phyloP scores from a whole-genome alignment of 208 protist species.

The Trypanosoma cruzi region DNA sequence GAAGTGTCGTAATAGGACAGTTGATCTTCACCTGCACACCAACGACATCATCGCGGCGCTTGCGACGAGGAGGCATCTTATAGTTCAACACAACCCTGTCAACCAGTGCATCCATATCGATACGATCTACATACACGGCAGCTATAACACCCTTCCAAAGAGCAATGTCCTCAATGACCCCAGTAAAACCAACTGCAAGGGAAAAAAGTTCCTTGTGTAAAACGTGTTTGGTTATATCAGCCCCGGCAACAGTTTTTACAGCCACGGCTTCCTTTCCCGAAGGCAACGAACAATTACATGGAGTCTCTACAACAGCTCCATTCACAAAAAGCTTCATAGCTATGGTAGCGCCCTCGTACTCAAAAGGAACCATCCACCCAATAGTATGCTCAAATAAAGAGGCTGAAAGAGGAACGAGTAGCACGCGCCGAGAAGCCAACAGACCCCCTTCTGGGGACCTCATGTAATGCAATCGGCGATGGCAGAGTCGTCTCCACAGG shows the following conservation, averaged over 20 bases:
- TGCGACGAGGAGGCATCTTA: conserved; percentile 4
- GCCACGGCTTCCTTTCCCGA: conserved; percentile 61
- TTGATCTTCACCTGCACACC: conserved; percentile 52
- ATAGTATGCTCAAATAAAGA: conserved; percentile 50
- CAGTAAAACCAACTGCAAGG: conserved; percentile 56
- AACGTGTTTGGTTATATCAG: conserved; percentile 67
- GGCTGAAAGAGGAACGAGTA: conserved; percentile 64
- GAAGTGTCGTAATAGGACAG: conserved; percentile 70
- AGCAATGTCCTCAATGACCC: conserved; percentile 41
- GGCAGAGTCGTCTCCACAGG: conserved; percentile 65
- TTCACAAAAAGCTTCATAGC: conserved; percentile 80
- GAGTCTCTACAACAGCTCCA: conserved; percentile 36
- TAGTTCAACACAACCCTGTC: conserved; percentile 52
- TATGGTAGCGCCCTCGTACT: conserved; percentile 45
- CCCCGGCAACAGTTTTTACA: conserved; percentile 53
- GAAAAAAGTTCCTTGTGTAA: conserved; percentile 50
- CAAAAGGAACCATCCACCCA: conserved; percentile 76
- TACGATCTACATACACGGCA: conserved; percentile 66
- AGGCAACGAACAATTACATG: conserved; percentile 56
- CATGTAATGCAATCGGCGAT: conserved; percentile 39
- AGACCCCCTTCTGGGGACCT: conserved; percentile 49
- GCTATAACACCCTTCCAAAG: conserved; percentile 76
- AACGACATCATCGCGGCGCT: conserved; percentile 28
- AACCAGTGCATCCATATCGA: conserved; percentile 35
- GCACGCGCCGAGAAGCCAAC: conserved; percentile 46